A percentile compares a stretch with the other conserved stretches of the same genome.
Conservation (phyloP, 805 yeast species). For the Ogataea paraovalis region DNA sequence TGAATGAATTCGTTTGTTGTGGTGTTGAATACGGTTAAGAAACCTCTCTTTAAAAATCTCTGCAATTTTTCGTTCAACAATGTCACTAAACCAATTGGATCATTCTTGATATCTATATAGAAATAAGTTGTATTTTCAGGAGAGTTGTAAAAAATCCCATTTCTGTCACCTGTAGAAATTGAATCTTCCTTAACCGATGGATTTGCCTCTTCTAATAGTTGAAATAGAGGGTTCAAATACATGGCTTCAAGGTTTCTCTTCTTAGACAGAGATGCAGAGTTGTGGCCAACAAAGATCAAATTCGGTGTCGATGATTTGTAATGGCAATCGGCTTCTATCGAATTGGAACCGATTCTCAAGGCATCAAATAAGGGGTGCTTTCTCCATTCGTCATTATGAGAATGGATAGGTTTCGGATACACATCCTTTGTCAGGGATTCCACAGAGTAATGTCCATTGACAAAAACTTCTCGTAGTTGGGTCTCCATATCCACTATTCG, state of each 20-base stretch:
- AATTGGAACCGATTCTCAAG: conserved; percentile 43
- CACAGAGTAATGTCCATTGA: conserved; percentile 4
- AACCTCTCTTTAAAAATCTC: conserved; percentile 44
- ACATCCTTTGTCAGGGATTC: conserved; percentile 26
- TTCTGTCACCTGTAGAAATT: conserved; percentile 1
- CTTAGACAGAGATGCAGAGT: conserved; percentile 38
- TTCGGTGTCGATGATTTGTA: conserved; percentile 28
- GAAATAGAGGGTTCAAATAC: conserved; percentile 51
- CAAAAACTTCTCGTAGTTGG: conserved; percentile 6
- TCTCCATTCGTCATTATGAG: conserved; percentile 73
- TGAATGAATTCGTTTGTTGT: conserved; percentile 30
- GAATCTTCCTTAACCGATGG: too few species aligned
- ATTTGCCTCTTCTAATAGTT: conserved; percentile 47
- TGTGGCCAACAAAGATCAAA: conserved; percentile 62
- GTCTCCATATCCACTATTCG: conserved; percentile 4
- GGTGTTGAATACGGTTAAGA: conserved; percentile 45
- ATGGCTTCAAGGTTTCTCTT: conserved; percentile 43
- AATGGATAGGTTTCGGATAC: conserved; percentile 42
- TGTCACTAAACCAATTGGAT: conserved; percentile 37
- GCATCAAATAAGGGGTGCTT: conserved; percentile 56
- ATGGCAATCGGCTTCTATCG: conserved; percentile 71
- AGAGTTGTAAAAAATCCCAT: conserved; percentile 42
- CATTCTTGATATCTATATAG: conserved; percentile 59
- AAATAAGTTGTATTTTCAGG: conserved; percentile 49
- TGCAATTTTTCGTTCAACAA: conserved; percentile 41